Conservation (phyloP, 2,329 filamentous ascomycete genomes). For the Talaromyces piceae region DNA sequence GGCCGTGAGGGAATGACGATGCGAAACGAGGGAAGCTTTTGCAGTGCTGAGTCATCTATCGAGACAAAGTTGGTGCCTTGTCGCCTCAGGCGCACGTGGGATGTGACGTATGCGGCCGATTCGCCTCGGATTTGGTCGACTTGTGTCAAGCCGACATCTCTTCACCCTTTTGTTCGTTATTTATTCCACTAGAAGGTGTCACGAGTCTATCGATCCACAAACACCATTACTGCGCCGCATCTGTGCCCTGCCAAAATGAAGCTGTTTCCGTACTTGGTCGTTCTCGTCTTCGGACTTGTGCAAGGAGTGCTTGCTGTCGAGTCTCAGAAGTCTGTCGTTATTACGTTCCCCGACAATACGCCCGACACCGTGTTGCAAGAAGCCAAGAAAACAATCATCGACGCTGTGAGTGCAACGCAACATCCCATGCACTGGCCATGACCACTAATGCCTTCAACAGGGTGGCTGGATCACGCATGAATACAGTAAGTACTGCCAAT, state of each 20-base stretch:
- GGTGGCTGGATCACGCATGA: slow-evolving; percentile 72
- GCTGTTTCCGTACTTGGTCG: slow-evolving; percentile 46
- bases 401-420: slow-evolving; percentile 45
- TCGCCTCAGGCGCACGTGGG: not conserved
- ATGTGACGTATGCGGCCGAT: not conserved
- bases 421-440: not conserved
- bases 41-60: not conserved
- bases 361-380: slow-evolving; percentile 60
- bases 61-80: not conserved
- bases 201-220: too few species aligned
- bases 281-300: slow-evolving; percentile 47
- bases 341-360: slow-evolving; percentile 66
- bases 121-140: too few species aligned
- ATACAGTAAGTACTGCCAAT: slow-evolving; percentile 54
- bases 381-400: slow-evolving; percentile 63
- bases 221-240: too few species aligned
- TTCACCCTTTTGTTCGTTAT: not conserved
- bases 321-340: slow-evolving; percentile 63
- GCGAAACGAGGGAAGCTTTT: not conserved
- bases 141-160: not conserved
- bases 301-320: slow-evolving; percentile 53
- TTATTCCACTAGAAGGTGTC: not conserved
- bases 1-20: not conserved
- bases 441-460: slow-evolving; percentile 25
- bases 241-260: slow-evolving; percentile 49